phyloP scores from a whole-genome alignment of 495 filamentous ascomycete species.

The Ramalina peruviana region DNA sequence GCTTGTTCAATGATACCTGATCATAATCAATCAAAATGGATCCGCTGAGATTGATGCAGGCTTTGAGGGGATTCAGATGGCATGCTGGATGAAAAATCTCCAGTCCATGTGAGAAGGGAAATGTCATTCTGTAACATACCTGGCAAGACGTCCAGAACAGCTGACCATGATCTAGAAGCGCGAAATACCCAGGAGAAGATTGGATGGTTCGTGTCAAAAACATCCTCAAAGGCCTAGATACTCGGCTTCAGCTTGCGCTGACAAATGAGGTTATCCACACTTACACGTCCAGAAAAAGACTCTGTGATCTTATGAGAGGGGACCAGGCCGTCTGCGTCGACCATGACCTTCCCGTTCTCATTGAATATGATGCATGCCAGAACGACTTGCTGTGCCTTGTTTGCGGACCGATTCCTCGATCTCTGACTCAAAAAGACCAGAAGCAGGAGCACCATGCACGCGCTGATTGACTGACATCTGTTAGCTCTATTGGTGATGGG shows the following conservation, averaged over 20 bases:
- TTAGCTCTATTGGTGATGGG: neutral
- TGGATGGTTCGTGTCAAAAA: conserved; percentile 61
- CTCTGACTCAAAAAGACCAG: conserved; percentile 36
- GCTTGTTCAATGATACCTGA: too few species aligned
- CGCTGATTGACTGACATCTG: conserved; percentile 35
- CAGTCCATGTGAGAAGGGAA: too few species aligned
- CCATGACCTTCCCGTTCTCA: conserved; percentile 57
- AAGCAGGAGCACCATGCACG: conserved; percentile 44
- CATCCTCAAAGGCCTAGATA: conserved; percentile 52
- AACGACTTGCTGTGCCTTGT: conserved; percentile 63
- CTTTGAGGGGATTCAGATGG: too few species aligned
- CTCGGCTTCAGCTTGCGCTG: neutral
- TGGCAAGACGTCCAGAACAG: conserved; percentile 50
- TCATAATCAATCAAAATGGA: too few species aligned
- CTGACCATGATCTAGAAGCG: conserved; percentile 60
- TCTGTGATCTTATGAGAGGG: conserved; percentile 69
- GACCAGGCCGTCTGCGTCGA: conserved; percentile 66
- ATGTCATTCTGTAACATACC: conserved; percentile 34
- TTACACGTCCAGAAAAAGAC: conserved; percentile 54
- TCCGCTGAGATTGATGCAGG: too few species aligned
- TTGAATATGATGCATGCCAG: conserved; percentile 70
- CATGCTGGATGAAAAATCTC: too few species aligned
- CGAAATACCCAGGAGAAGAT: conserved; percentile 82
- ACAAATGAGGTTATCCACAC: neutral
- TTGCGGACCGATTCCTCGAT: conserved; percentile 38